Percentiles rank a stretch among this genome's conserved stretches.
phyloP scores from a whole-genome alignment of 306 rosid genomes.

The Dryas alaskensis region DNA sequence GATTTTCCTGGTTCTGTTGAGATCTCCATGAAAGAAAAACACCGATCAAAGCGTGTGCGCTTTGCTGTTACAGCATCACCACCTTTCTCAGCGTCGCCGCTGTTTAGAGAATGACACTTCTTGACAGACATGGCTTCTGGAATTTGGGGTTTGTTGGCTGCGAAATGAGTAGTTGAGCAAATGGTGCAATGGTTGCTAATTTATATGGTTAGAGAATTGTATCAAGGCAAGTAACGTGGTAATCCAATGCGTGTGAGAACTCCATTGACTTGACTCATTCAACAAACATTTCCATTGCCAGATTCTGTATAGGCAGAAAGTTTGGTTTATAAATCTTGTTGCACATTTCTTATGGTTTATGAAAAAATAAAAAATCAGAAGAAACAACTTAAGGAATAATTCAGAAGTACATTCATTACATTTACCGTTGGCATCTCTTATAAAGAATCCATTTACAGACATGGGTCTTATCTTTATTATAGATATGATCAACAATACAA shows the following conservation, averaged over 20 bases:
- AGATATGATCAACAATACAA: too few species aligned
- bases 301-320: too few species aligned
- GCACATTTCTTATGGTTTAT: too few species aligned
- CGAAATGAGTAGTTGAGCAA: neutral
- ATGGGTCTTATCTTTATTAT: too few species aligned
- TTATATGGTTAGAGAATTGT: conserved; percentile 38
- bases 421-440: too few species aligned
- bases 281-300: conserved; percentile 14
- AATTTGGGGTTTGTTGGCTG: conserved; percentile 14
- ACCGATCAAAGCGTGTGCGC: conserved; percentile 36
- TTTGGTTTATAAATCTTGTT: too few species aligned
- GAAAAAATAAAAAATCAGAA: too few species aligned
- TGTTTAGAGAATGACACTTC: conserved; percentile 63
- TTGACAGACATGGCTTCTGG: conserved; percentile 56
- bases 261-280: conserved; percentile 61
- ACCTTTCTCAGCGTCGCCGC: conserved; percentile 26
- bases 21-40: conserved; percentile 49
- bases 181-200: neutral
- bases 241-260: conserved; percentile 45
- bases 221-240: conserved; percentile 40
- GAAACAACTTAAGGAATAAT: too few species aligned
- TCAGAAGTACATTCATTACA: too few species aligned
- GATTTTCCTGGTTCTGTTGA: conserved; percentile 67
- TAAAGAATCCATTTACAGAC: too few species aligned
- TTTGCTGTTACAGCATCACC: conserved; percentile 11